phyloP scores from a whole-genome alignment of 78 protist genomes.

The Protostelium mycophagum region DNA sequence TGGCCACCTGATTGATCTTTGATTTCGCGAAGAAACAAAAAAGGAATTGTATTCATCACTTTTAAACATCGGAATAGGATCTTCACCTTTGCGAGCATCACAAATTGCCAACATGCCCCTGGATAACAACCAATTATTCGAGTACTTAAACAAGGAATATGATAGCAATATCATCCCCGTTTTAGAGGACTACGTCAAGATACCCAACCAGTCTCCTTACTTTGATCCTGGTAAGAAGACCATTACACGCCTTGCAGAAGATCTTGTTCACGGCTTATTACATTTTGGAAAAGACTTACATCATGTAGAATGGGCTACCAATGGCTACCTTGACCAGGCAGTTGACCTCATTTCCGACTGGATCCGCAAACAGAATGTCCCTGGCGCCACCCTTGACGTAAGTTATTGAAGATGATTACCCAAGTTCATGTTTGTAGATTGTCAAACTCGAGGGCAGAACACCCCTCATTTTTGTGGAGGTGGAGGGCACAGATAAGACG shows the following conservation, averaged over 20 bases:
- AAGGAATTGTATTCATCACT: too few relatives aligned
- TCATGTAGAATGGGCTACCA: conserved; percentile 60
- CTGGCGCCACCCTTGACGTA: conserved; percentile 45
- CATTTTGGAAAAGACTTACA: background rate
- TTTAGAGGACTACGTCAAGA: conserved; percentile 47
- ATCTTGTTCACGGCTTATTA: background rate
- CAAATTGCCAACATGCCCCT: conserved; percentile 13
- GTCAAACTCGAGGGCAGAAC: conserved; percentile 51
- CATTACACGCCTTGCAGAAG: background rate
- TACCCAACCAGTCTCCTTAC: conserved; percentile 80
- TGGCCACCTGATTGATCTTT: too few relatives aligned
- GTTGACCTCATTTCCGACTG: conserved; percentile 54
- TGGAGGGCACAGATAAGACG: conserved; percentile 44
- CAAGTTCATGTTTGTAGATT: background rate
- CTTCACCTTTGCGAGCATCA: too few relatives aligned
- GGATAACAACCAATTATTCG: conserved; percentile 29
- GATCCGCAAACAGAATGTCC: conserved; percentile 60
- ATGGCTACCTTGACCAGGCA: conserved; percentile 77
- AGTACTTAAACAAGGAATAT: conserved; percentile 29
- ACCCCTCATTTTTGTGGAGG: conserved; percentile 69
- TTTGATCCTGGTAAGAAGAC: conserved; percentile 46
- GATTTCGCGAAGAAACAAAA: too few relatives aligned
- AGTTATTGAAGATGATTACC: background rate
- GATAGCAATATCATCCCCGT: conserved; percentile 53
- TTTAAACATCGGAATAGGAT: too few relatives aligned